Conservation (phyloP, 768 basidiomycete species). For the Russula lepida region DNA sequence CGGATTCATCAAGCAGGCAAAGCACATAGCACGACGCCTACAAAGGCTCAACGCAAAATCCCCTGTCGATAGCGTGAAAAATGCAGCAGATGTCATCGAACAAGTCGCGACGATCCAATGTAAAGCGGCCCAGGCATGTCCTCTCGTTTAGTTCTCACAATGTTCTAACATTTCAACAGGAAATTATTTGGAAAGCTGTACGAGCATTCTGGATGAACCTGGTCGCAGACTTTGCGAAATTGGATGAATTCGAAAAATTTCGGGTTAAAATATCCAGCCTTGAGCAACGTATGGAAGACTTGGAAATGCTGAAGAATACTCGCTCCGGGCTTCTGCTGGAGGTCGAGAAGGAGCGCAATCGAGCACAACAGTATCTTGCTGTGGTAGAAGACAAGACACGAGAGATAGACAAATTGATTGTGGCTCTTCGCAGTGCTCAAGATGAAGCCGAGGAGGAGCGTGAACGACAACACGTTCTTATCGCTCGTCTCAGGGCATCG, state of each 20-base stretch:
- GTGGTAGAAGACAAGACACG: not conserved
- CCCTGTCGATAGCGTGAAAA: slow-evolving; percentile 1
- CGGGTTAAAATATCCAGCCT: not conserved
- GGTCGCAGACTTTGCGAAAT: not conserved
- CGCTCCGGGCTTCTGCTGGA: not conserved
- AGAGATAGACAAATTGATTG: not conserved
- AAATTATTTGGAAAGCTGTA: slow-evolving; percentile 13
- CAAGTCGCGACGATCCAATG: slow-evolving; percentile 6
- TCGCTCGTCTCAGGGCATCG: slow-evolving; percentile 7
- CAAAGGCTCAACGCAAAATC: not conserved
- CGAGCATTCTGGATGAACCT: slow-evolving; percentile 11
- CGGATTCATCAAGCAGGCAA: slow-evolving; percentile 10
- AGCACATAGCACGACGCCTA: slow-evolving; percentile 5
- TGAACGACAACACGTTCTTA: not conserved
- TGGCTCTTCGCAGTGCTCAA: not conserved
- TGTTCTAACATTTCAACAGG: not conserved
- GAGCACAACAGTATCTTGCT: not conserved
- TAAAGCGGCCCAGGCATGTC: slow-evolving; percentile 7
- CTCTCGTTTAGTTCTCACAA: not conserved
- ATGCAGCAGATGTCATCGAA: slow-evolving; percentile 7
- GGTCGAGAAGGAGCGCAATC: not conserved
- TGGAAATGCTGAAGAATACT: not conserved
- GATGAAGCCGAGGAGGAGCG: not conserved
- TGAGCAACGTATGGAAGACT: not conserved
- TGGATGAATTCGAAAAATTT: not conserved